These are phyloP conservation scores for Musa schizocarpa DNA, from an alignment of 176 grass and related monocot genomes.

Conservation along the genomic window DNA sequence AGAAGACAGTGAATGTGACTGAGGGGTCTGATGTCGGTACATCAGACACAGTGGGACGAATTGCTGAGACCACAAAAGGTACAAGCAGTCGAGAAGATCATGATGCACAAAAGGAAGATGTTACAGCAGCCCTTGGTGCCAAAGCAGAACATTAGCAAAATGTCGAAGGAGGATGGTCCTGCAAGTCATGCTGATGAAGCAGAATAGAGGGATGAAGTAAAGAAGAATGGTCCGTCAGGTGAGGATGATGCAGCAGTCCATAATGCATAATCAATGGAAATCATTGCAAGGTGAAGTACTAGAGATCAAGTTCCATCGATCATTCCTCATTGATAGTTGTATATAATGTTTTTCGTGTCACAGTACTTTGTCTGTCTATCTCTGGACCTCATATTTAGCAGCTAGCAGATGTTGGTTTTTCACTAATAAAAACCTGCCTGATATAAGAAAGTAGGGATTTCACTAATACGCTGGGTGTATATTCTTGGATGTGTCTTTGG, in stretches of 20 bases:
- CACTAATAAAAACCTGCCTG: too few species aligned
- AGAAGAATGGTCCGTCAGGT: not conserved
- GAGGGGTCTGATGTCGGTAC: slow-evolving; percentile 11
- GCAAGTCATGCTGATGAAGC: not conserved
- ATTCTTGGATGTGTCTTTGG: too few species aligned
- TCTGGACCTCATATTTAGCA: not conserved
- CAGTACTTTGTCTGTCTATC: not conserved
- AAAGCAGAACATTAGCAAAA: not conserved
- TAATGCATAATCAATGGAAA: too few species aligned
- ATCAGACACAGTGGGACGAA: not conserved
- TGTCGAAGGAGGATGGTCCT: not conserved
- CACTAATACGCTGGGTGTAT: too few species aligned
- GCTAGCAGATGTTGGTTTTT: too few species aligned
- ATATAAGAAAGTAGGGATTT: too few species aligned
- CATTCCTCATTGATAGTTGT: too few species aligned
- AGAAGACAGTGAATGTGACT: slow-evolving; percentile 13
- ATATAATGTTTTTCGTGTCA: not conserved
- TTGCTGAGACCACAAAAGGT: not conserved
- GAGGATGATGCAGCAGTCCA: not conserved
- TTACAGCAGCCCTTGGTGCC: not conserved
- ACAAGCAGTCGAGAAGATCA: not conserved
- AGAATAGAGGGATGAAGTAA: not conserved
- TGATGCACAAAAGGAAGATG: not conserved
- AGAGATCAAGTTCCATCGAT: too few species aligned
- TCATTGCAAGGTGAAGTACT: too few species aligned